Evolutionary conservation across 2,329 filamentous ascomycete species (phyloP), one percentile per base, ranked within the genome.

Genomic region (Hypoxylon sp.): DNA sequence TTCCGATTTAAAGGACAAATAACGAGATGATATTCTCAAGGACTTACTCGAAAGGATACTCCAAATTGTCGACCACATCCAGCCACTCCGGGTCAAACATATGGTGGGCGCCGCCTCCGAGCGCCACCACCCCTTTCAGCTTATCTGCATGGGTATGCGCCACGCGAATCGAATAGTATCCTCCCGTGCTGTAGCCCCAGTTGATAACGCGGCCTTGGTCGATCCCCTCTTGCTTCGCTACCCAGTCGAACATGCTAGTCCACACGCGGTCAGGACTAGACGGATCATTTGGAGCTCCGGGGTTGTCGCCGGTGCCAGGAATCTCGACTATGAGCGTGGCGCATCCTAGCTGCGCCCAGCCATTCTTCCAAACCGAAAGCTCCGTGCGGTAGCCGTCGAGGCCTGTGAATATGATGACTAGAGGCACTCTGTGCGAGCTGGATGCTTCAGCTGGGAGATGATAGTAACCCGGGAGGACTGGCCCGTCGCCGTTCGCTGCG

Each of bases 161-260:
- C 2, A 86, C 73, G 14, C 87, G 80, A 9, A 89, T 85, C 1
- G 85, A 83, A 72, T 89, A 88, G 76, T 86, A 89, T 0, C 87
- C 87, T 14, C 87, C 87, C 0, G 87, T 89, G 61, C 81, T 84
- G 73, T 88, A 87, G 0, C 84, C 86, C 86, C 87, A 89, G 29
- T 86, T 80, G 0, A 84, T 81, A 5, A 87, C 73, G 54, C 82
- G 83, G 31, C 76, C 76, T 61, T 79, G 81, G 67, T 88, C 85
- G 46, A 89, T 82, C 6, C 73, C 78, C 0, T 79, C 69, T 69
- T 86, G 85, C 42, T 74, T 67, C 26, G 79, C 83, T 13, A 88
- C 73, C 86, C 86, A 89, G 71, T 86, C 85, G 47, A 89, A 82
- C 31, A 90, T 73, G 60, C 81, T 86, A 2, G 76, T 81, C 81